Evolutionary conservation across 352 stramenopile genomes (phyloP).

Genomic region (Thraustochytrium sp.): DNA sequence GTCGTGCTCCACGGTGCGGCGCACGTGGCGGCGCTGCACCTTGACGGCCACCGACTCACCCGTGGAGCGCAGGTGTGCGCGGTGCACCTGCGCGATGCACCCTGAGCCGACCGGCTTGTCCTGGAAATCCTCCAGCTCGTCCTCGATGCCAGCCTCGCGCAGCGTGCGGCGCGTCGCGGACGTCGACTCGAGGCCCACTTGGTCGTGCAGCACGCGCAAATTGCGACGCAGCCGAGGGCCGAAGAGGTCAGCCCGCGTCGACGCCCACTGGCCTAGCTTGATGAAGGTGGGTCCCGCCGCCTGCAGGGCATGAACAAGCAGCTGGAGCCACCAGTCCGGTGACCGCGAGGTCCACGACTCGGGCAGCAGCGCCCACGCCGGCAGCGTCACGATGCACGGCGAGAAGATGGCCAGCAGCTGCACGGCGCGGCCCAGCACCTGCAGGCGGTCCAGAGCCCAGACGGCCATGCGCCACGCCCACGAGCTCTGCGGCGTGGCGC

Average conservation of each 20-base stretch:
- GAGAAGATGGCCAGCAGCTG: conserved; percentile 36
- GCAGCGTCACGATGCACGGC: conserved; percentile 57
- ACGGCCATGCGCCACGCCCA: background rate
- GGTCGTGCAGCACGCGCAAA: conserved; percentile 69
- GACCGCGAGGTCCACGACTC: conserved; percentile 37
- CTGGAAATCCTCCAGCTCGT: conserved; percentile 63
- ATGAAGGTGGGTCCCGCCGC: conserved; percentile 68
- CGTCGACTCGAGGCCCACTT: conserved; percentile 50
- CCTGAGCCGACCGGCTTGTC: conserved; percentile 67
- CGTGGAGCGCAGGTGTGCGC: conserved; percentile 57
- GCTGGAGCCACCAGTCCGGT: conserved; percentile 25
- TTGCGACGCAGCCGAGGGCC: conserved; percentile 67
- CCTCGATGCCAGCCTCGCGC: conserved; percentile 49
- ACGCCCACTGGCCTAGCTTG: conserved; percentile 79
- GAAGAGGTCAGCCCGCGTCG: conserved; percentile 74
- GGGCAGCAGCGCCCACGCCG: conserved; percentile 57
- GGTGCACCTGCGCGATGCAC: conserved; percentile 76
- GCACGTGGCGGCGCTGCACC: conserved; percentile 74
- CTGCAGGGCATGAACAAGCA: conserved; percentile 56
- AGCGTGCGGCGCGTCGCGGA: background rate
- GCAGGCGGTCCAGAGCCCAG: background rate
- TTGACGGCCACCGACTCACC: conserved; percentile 69
- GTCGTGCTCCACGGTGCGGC: conserved; percentile 69
- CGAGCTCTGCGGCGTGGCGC: too few species aligned
- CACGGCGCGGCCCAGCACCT: background rate